A percentile compares a stretch with the other conserved stretches of the same genome.
These are phyloP conservation scores for Croton laevigatus DNA, from an alignment of 441 rosid species.

Conservation along the genomic window DNA sequence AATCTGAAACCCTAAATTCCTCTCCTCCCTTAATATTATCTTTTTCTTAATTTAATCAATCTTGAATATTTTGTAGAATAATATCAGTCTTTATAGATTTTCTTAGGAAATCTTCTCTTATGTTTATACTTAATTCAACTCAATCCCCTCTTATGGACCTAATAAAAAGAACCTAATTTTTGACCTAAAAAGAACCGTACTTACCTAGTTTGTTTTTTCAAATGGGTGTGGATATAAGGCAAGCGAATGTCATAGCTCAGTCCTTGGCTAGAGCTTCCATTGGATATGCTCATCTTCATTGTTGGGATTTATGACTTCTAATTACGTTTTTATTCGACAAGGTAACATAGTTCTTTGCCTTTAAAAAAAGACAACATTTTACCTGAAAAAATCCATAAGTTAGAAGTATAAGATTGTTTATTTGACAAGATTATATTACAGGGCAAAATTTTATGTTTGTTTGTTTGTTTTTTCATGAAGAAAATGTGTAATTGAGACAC, in stretches of 20 bases:
- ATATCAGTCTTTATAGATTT: conserved; percentile 3
- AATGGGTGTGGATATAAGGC: no score
- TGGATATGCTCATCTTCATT: no score
- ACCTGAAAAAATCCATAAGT: background rate
- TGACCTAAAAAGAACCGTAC: background rate
- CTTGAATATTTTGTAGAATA: conserved; percentile 29
- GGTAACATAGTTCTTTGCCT: no score
- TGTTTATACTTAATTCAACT: background rate
- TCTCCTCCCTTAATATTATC: conserved; percentile 18
- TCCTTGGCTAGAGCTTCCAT: no score
- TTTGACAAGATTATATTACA: background rate
- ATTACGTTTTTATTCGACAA: no score
- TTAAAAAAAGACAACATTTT: no score
- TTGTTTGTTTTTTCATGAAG: background rate
- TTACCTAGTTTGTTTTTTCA: background rate
- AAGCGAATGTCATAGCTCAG: no score
- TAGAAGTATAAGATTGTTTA: background rate
- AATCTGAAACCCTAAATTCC: conserved; percentile 34
- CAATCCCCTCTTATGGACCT: conserved; percentile 14
- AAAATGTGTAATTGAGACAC: background rate
- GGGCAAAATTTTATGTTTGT: no score
- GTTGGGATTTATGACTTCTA: no score
- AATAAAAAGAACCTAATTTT: conserved; percentile 13
- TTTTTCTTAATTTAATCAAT: conserved; percentile 20
- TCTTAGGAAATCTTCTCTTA: conserved; percentile 10